Evolutionary conservation across 805 yeast genomes (phyloP), one percentile per base, ranked within the genome.

Genomic region (Yamadazyma phyllophila): DNA sequence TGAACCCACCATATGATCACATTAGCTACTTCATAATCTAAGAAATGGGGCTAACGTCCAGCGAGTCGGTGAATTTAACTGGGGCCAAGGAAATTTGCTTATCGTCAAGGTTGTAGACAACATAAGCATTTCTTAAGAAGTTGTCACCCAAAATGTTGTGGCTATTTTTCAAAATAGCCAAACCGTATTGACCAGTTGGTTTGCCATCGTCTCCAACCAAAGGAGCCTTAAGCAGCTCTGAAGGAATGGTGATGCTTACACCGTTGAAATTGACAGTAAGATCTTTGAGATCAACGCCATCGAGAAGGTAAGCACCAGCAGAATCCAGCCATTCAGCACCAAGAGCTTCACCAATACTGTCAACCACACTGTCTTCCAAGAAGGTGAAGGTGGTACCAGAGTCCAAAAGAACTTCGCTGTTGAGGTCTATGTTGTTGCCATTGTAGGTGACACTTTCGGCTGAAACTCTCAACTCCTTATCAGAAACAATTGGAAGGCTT

Each of bases 91-190:
- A 78, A 33, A 85, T 65, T 53, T 76, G 70, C 36, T 63, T 63
- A 55, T 75, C 75, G 29, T 81, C 87, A 41, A 82, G 62, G 59
- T 85, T 83, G 60, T 76, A 82, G 15, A 82, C 87, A 26, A 80
- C 70, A 60, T 83, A 85, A 2, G 82, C 82, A 46, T 77, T 73
- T 44, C 87, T 71, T 51, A 86, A 63, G 57, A 85, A 77, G 35
- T 76, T 73, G 56, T 83, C 89, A 10, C 94, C 94, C 30, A 86
- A 67, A 26, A 44, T 38, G 20, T 24, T 17, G 29, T 20, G 9
- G 9, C 16, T 17, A 13, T 3, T 8, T 9, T 17, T 35, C 26
- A 30, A 41, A n/a, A 29, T 4, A 29, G 31, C 31, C 13, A 29
- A 29, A 5, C 16, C 40, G 7, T 10, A 12, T 20, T 36, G 33